Conservation (phyloP, 176 grass and related monocot species). For the Aechmea fasciata region DNA sequence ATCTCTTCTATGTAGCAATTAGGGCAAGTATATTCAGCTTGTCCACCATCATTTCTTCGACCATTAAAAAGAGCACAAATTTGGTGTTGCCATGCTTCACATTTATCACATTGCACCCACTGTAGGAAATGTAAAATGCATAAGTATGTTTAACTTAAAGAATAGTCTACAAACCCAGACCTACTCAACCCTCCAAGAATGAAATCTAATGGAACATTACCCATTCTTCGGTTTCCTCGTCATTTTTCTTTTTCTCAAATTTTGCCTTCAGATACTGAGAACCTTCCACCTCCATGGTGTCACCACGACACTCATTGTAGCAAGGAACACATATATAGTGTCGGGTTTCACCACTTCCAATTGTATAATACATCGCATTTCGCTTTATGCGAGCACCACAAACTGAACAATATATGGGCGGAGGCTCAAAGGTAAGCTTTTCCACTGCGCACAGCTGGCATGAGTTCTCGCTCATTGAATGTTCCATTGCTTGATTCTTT, state of each 20-base stretch:
- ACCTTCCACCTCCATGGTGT: constrained; percentile 80
- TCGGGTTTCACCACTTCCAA: constrained; percentile 70
- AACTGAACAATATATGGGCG: constrained; percentile 92
- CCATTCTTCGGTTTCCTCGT: constrained; percentile 99
- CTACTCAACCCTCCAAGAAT: constrained; percentile 8
- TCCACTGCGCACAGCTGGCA: constrained; percentile 97
- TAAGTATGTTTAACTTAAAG: constrained; percentile 25
- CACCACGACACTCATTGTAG: constrained; percentile 88
- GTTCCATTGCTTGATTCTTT: constrained; percentile 87
- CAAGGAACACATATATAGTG: constrained; percentile 89
- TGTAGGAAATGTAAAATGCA: constrained; percentile 35
- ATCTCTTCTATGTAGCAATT: constrained; percentile 87
- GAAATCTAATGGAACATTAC: constrained; percentile 35
- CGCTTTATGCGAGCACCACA: constrained; percentile 95
- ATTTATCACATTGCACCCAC: constrained; percentile 99
- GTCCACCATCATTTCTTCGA: constrained; percentile 89
- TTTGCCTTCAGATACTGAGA: constrained; percentile 44
- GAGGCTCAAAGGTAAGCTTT: constrained; percentile 96
- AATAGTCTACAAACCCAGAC: constrained; percentile 1
- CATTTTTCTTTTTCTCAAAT: constrained; percentile 94
- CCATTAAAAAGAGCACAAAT: constrained; percentile 97
- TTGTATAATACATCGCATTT: constrained; percentile 88
- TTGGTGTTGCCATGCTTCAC: constrained; percentile 98
- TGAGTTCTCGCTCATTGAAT: constrained; percentile 91
- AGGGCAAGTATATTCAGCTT: constrained; percentile 97